Evolutionary conservation across 257 asterid genomes (phyloP), one percentile per base, ranked within the genome.

Genomic region (Sherardia arvensis): DNA sequence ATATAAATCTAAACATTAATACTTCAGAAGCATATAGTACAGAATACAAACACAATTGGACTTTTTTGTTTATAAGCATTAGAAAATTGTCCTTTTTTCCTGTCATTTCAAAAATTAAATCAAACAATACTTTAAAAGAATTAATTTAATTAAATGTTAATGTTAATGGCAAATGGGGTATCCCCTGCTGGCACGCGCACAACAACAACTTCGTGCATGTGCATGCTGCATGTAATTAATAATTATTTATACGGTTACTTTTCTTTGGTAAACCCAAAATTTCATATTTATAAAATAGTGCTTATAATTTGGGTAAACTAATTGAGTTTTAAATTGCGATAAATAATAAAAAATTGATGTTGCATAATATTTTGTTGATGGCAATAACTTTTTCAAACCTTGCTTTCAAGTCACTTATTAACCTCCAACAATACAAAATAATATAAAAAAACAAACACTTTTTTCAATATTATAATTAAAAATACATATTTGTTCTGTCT

Each of bases 121-220:
- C 14, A 43, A 43, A 43, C 20, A 43, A 43, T n/a, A 43, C 51
- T 43, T 43, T 43, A 15, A 15, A 43, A 14, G 51, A 43, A 43
- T 43, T 43, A 15, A 43, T 43, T 43, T 43, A 15, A 43, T 43
- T 43, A 43, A 43, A 43, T 22, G 33, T n/a, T 29, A 64, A n/a
- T n/a, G n/a, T 11, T 38, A 38, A 38, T 53, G 18, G 51, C 36
- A 43, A 54, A 53, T 49, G 64, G 27, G 27, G 43, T 28, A 54
- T 43, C 64, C 69, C 34, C 62, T 21, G 55, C 54, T 62, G 76
- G 83, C 90, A 83, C 54, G 88, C 69, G 43, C 64, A 21, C 74
- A 10, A n/a, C 14, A 53, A 11, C 28, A 38, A 38, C 47, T 57
- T 38, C 40, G 59, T 68, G 66, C 77, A 69, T 62, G 66, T 74